Evolutionary conservation across 768 basidiomycete species (phyloP).

Genomic region (Auriculariales sp.): DNA sequence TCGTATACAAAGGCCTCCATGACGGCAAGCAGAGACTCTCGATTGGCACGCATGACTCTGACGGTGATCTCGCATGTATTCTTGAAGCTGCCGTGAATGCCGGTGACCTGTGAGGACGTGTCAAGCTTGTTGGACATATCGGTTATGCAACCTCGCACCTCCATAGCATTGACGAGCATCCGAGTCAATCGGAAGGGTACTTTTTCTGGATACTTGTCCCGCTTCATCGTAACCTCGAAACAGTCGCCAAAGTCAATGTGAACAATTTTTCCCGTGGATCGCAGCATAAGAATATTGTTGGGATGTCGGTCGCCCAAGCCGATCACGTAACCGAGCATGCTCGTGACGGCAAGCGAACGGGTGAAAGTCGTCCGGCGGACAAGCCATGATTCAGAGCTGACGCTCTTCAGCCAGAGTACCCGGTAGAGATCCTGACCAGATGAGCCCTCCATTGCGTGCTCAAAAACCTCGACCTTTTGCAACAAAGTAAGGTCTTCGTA

Average conservation of each 20-base stretch:
- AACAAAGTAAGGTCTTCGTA: constrained; percentile 88
- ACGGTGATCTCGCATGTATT: constrained; percentile 96
- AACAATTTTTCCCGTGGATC: constrained; percentile 85
- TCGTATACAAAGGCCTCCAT: constrained; percentile 96
- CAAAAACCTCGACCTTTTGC: constrained; percentile 98
- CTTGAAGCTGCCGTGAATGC: constrained; percentile 94
- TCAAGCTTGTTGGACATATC: background rate
- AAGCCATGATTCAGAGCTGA: constrained; percentile 94
- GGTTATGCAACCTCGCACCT: constrained; percentile 36
- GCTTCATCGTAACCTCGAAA: constrained; percentile 94
- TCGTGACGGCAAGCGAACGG: constrained; percentile 87
- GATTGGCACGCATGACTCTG: constrained; percentile 89
- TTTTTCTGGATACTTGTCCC: constrained; percentile 97
- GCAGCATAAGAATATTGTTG: constrained; percentile 84
- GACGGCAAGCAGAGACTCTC: constrained; percentile 98
- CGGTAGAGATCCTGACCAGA: constrained; percentile 96
- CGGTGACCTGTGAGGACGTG: constrained; percentile 55
- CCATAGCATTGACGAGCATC: constrained; percentile 99
- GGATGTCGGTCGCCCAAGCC: constrained; percentile 97
- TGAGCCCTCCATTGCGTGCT: constrained; percentile 95
- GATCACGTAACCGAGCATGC: constrained; percentile 97
- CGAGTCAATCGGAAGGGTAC: constrained; percentile 96
- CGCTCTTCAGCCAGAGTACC: constrained; percentile 90
- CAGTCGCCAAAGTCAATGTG: constrained; percentile 98
- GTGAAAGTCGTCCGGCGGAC: constrained; percentile 94